These are phyloP conservation scores for Mucor velutinosus DNA, from an alignment of 371 early-diverging fungal genomes.

Conservation along the genomic window DNA sequence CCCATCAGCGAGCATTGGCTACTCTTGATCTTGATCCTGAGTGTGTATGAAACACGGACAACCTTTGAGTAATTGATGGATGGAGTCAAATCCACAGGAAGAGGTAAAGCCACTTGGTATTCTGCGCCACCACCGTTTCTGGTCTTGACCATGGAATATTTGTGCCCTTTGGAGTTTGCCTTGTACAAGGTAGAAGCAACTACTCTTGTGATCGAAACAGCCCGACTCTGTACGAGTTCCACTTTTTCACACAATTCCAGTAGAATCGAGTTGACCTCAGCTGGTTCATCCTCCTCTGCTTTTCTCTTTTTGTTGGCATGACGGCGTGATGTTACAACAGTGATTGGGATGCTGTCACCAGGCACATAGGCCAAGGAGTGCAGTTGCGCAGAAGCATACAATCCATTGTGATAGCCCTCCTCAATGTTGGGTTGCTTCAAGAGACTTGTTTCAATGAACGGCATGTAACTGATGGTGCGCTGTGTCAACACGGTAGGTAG, in stretches of 20 bases:
- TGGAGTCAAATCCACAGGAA: conserved; percentile 31
- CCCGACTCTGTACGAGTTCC: conserved; percentile 7
- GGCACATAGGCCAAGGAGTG: conserved; percentile 34
- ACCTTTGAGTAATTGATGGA: conserved; percentile 33
- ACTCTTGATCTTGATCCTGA: conserved; percentile 28
- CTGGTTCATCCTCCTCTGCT: conserved; percentile 18
- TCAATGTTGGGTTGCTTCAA: conserved; percentile 29
- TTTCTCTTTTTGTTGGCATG: neutral
- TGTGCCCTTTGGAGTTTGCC: conserved; percentile 7
- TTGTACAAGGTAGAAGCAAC: conserved; percentile 19
- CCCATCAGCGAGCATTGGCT: conserved; percentile 16
- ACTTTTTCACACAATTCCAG: conserved; percentile 21
- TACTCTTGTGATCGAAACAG: conserved; percentile 15
- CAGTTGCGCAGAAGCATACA: conserved; percentile 12
- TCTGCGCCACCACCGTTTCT: conserved; percentile 18
- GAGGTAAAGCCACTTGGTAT: conserved; percentile 11
- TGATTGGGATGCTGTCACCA: conserved; percentile 35
- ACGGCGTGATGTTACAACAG: conserved; percentile 17
- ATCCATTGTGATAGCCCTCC: conserved; percentile 6
- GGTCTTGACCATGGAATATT: conserved; percentile 17
- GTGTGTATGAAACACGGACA: conserved; percentile 24
- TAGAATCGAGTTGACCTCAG: conserved; percentile 17
- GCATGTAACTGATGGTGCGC: conserved; percentile 29
- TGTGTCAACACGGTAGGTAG: conserved; percentile 11
- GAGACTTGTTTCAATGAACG: conserved; percentile 40